Evolutionary conservation across 345 rosid species (phyloP).

Genomic region (Acer saccharum): DNA sequence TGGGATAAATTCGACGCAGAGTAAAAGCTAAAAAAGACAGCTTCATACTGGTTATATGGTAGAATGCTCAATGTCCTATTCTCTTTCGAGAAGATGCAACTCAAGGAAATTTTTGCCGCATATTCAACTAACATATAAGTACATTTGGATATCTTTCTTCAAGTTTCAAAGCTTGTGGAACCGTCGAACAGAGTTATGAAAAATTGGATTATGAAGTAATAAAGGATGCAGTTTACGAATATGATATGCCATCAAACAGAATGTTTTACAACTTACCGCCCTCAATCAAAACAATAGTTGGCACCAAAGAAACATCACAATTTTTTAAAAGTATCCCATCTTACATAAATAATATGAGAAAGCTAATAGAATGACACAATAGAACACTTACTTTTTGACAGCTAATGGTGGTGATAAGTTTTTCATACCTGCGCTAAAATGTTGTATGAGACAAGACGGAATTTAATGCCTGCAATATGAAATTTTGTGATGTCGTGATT

Average conservation of each 20-base stretch:
- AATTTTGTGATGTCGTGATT: not conserved
- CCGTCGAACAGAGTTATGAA: not conserved
- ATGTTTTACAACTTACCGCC: not conserved
- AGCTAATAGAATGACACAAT: not conserved
- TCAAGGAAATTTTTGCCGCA: not conserved
- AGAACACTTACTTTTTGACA: not conserved
- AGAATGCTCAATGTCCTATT: not conserved
- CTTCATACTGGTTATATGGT: too few relatives aligned
- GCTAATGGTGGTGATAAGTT: not conserved
- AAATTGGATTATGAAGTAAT: not conserved
- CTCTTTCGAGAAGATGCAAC: not conserved
- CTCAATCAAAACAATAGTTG: not conserved
- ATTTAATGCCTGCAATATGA: slow-evolving; percentile 50
- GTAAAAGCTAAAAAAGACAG: too few relatives aligned
- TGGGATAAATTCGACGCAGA: too few relatives aligned
- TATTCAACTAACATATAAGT: not conserved
- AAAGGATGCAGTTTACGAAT: not conserved
- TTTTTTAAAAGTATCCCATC: not conserved
- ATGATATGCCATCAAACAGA: not conserved
- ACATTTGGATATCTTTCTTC: not conserved
- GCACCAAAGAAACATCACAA: slow-evolving; percentile 5
- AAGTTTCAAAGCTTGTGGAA: not conserved
- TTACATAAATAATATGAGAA: not conserved
- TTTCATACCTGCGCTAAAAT: slow-evolving; percentile 65
- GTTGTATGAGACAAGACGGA: slow-evolving; percentile 68